Evolutionary conservation across 805 yeast species (phyloP).

Genomic region (Candida endomychidarum): DNA sequence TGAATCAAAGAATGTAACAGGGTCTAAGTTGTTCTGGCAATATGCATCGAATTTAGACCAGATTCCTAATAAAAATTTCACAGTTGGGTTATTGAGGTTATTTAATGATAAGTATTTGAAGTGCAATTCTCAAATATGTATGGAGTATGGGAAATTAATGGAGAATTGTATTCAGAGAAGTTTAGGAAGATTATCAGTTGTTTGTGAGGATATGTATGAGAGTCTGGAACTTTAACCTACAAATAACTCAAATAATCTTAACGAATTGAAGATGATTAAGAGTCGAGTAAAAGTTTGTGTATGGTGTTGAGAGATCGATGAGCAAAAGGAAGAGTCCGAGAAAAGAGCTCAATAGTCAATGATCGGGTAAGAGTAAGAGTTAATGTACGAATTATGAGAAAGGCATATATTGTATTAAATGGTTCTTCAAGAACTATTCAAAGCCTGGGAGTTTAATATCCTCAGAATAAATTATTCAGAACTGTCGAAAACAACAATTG

Average conservation of each 20-base stretch:
- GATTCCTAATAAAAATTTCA: constrained; percentile 44
- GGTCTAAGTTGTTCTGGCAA: constrained; percentile 8
- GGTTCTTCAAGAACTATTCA: no score
- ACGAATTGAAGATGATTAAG: no score
- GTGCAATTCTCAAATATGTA: constrained; percentile 54
- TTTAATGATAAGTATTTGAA: constrained; percentile 32
- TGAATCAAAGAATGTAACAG: constrained; percentile 5
- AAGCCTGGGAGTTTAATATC: no score
- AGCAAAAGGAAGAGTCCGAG: no score
- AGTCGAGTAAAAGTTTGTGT: no score
- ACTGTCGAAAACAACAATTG: constrained; percentile 15
- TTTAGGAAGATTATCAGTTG: constrained; percentile 37
- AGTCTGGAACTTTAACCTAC: constrained; percentile 5
- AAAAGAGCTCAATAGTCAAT: no score
- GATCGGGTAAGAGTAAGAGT: no score
- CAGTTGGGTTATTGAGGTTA: constrained; percentile 53
- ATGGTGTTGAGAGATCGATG: no score
- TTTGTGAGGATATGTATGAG: constrained; percentile 16
- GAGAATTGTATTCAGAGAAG: constrained; percentile 54
- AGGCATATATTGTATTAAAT: no score
- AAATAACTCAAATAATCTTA: no score
- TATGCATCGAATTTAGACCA: constrained; percentile 40
- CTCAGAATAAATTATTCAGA: constrained; percentile 10
- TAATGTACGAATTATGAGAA: no score
- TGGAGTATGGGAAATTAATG: constrained; percentile 53